Base-by-base conservation (phyloP, 2,329 filamentous ascomycete genomes). In the Cladosporium halotolerans region DNA sequence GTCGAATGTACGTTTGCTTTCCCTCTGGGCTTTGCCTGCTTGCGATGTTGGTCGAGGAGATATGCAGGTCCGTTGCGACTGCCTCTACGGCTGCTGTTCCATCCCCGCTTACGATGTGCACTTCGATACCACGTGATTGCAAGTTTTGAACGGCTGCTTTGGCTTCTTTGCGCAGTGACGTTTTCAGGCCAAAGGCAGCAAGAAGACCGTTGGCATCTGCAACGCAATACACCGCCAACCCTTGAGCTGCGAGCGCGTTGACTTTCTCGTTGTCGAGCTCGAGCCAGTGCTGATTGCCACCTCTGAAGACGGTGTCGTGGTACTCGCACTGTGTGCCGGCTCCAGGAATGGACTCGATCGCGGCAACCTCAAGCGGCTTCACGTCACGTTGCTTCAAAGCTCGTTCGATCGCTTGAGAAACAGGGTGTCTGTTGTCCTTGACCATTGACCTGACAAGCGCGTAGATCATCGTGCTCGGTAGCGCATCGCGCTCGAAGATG, bases 71-170 rank as follows among this genome's bases (percentile, higher is more conserved):
- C 23, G 7, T 5, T 7, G 23, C 23, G 23, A 23, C 23, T 7
- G 23, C 23, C 7, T 23, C 23, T 4, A 23, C 23, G 1, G 78
- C 74, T 4, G 66, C 66, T 5, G 68, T 62, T 47, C 79, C 72
- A 57, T 84, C 82, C 23, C 81, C 81, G 36, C 78, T 82, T 34
- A 83, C 71, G 44, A 85, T 70, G 53, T 79, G 77, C 3, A 80
- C 69, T 0, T 62, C 56, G 23, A 85, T 76, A 13, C 70, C 68
- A 11, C 74, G 75, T 3, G 64, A 56, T 1, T 70, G 66, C 19
- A 85, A 73, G 51, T 74, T 73, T 3, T 72, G 72, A 42, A 86
- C 64, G 5, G 81, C 76, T 57, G 76, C 80, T 44, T 16, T 64
- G 5, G 81, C 76, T 57, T 76, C 80, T 44, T 16, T 13, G 13